Base-by-base conservation (phyloP, 2,329 filamentous ascomycete species). In the Fusarium sp. region DNA sequence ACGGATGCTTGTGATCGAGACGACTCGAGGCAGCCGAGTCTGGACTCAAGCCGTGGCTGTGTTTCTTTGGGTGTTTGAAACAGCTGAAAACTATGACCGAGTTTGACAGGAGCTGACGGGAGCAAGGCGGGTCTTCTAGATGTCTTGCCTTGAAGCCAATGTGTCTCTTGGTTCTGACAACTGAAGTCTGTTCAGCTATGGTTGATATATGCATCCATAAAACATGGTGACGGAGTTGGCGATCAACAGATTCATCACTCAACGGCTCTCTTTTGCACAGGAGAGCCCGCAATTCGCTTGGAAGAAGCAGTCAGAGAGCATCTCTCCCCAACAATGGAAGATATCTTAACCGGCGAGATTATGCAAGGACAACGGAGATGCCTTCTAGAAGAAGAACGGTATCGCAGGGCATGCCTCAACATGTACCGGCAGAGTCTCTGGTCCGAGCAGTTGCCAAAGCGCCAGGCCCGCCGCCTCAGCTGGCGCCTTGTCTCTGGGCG, bases 11-110 rank as follows among this genome's bases (percentile, higher is more conserved):
- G 64, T 64, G 14, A 44, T 58, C 40, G 29, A 70, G 59, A 64
- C 49, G 59, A n/a, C n/a, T n/a, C n/a, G n/a, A 63, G 40, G 36
- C 29, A 44, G 36, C 62, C 38, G 51, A 58, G 62, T 75, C 72
- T 75, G 65, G 72, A 61, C 72, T 73, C 62, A 72, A 62, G 66
- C 38, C 33, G 72, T 75, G 72, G 65, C 72, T 67, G 61, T 60
- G 31, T 63, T 35, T 64, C 22, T 49, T n/a, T 44, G 9, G 9
- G 58, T 51, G 29, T 29, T 55, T 40, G 20, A 46, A 63, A 44
- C 12, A 64, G 44, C 17, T 46, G 55, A 16, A 53, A 53, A 53
- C 49, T 53, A 53, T 53, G 46, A n/a, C 49, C 20, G 27, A 4
- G 46, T 31, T 9, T 53, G 49, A 53, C 49, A 31, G 36, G 53